A percentile compares a stretch with the other conserved stretches of the same genome.
Evolutionary conservation across 306 rosid genomes (phyloP).

Genomic region (Senna siamea): DNA sequence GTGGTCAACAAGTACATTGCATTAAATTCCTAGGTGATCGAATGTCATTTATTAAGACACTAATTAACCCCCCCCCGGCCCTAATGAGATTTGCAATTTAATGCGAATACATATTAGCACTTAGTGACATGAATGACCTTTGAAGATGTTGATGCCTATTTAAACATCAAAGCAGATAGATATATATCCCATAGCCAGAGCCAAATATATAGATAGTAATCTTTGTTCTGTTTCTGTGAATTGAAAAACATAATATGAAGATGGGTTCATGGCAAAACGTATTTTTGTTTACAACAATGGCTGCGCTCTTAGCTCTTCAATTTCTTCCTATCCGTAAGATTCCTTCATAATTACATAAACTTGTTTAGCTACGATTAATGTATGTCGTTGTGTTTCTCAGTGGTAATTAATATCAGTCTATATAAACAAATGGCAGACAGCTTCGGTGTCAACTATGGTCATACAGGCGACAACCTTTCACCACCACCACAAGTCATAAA

Average conservation of each 20-base stretch:
- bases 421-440: too few species aligned
- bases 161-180: too few species aligned
- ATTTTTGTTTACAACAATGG: background rate
- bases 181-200: too few species aligned
- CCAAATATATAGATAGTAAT: too few species aligned
- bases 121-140: too few species aligned
- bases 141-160: too few species aligned
- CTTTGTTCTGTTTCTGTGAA: background rate
- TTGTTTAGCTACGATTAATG: background rate
- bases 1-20: too few species aligned
- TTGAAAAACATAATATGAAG: background rate
- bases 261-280: constrained; percentile 21
- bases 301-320: constrained; percentile 17
- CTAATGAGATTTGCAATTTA: too few species aligned
- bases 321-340: constrained; percentile 12
- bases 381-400: too few species aligned
- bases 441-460: constrained; percentile 40
- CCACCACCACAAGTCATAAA: constrained; percentile 20
- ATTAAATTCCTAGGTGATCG: background rate
- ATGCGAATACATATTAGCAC: too few species aligned
- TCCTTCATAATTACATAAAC: background rate
- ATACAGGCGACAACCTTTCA: constrained; percentile 36
- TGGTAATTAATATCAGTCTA: too few species aligned
- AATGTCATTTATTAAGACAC: background rate
- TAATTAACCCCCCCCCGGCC: too few species aligned